A percentile compares a stretch with the other conserved stretches of the same genome.
Conservation (phyloP, 2,329 filamentous ascomycete species). For the Fonsecaea pedrosoi region DNA sequence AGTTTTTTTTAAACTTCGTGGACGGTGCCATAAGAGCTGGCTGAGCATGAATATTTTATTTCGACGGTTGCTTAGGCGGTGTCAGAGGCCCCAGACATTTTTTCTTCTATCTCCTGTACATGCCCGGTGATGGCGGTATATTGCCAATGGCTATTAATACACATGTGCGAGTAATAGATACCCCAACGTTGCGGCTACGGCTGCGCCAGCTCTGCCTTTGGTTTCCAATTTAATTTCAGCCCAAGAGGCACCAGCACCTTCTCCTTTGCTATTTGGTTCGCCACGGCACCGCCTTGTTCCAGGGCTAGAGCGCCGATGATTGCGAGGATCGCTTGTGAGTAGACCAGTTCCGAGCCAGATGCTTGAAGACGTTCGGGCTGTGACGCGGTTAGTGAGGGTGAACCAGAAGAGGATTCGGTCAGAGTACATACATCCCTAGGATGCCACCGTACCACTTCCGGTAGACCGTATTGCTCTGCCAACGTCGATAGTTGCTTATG, state of each 20-base stretch:
- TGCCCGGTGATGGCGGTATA: slow-evolving; percentile 8
- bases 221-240: slow-evolving; percentile 43
- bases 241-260: slow-evolving; percentile 68
- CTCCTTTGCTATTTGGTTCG: slow-evolving; percentile 76
- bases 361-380: slow-evolving; percentile 66
- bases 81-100: slow-evolving; percentile 80
- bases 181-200: slow-evolving; percentile 15
- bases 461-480: slow-evolving; percentile 72
- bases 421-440: slow-evolving; percentile 72
- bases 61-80: slow-evolving; percentile 73
- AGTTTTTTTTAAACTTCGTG: background rate
- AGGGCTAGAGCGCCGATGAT: slow-evolving; percentile 89
- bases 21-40: slow-evolving; percentile 75
- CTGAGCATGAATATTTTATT: slow-evolving; percentile 59
- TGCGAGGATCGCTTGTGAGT: slow-evolving; percentile 80
- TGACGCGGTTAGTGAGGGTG: slow-evolving; percentile 13
- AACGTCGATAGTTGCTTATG: slow-evolving; percentile 71
- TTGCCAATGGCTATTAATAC: slow-evolving; percentile 20
- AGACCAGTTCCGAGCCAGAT: slow-evolving; percentile 77
- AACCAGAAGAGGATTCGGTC: background rate
- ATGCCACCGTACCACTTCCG: slow-evolving; percentile 83
- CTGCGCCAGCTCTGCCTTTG: slow-evolving; percentile 36
- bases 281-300: slow-evolving; percentile 80
- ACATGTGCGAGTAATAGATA: slow-evolving; percentile 5
- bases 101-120: slow-evolving; percentile 42